Percentiles rank a stretch among this genome's conserved stretches.
Conservation (phyloP, 495 filamentous ascomycete genomes). For the Podospora pseudocomata region DNA sequence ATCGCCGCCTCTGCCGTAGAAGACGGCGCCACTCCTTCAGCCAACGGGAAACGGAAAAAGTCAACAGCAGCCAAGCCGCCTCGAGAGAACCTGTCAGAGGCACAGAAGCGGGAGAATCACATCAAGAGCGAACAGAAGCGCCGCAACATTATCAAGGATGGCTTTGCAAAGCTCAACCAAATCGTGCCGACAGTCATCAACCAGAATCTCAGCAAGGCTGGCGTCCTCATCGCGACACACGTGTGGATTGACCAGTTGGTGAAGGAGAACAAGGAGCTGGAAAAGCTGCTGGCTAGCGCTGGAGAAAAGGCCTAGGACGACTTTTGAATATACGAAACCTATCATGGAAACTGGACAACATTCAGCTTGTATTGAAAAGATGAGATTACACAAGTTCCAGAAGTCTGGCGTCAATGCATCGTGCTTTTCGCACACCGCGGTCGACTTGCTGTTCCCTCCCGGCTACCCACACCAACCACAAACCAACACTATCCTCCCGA, state of each 20-base stretch:
- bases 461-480: neutral
- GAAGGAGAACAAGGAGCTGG: constrained; percentile 58
- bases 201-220: constrained; percentile 74
- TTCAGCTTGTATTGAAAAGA: neutral
- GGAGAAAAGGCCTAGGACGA: neutral
- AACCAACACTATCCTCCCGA: neutral
- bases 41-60: constrained; percentile 5
- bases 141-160: constrained; percentile 70
- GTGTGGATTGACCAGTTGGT: constrained; percentile 72
- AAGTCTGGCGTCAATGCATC: neutral
- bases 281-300: constrained; percentile 36
- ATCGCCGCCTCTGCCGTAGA: neutral
- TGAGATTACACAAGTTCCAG: neutral
- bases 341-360: neutral
- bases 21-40: neutral
- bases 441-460: neutral
- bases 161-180: constrained; percentile 66
- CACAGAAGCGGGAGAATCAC: constrained; percentile 83
- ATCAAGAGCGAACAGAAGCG: constrained; percentile 87
- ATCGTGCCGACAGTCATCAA: constrained; percentile 68
- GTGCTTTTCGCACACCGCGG: neutral
- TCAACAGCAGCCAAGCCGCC: constrained; percentile 22
- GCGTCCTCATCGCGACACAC: constrained; percentile 65
- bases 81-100: constrained; percentile 76
- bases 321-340: neutral